Evolutionary conservation across 2,329 filamentous ascomycete genomes (phyloP).

Genomic region (Acephala macrosclerotiorum): DNA sequence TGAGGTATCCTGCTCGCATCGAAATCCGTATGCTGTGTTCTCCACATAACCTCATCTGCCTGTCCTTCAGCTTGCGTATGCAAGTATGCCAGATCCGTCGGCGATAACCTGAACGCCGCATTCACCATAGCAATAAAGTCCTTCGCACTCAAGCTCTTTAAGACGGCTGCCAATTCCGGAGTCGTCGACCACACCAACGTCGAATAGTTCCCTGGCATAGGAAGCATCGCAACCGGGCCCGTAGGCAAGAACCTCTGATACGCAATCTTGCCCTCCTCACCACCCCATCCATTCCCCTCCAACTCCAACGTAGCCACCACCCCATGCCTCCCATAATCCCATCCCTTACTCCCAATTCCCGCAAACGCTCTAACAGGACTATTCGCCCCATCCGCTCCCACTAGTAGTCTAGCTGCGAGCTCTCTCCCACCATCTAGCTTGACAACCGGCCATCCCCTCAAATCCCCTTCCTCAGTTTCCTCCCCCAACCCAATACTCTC

Average conservation of each 20-base stretch:
- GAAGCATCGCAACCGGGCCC: constrained; percentile 90
- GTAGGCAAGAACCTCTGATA: constrained; percentile 96
- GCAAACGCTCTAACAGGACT: constrained; percentile 92
- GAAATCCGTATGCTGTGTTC: constrained; percentile 72
- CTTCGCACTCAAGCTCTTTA: constrained; percentile 75
- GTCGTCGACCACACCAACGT: constrained; percentile 97
- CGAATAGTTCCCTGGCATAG: constrained; percentile 81
- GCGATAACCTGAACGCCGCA: constrained; percentile 84
- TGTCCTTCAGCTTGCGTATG: constrained; percentile 68
- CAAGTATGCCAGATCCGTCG: constrained; percentile 84
- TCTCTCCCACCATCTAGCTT: constrained; percentile 69
- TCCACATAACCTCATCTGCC: constrained; percentile 84
- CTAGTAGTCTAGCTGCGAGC: constrained; percentile 82
- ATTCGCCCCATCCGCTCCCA: constrained; percentile 95
- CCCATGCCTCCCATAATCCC: constrained; percentile 92
- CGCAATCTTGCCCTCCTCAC: constrained; percentile 71
- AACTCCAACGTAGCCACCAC: constrained; percentile 88
- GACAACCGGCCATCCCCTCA: constrained; percentile 88
- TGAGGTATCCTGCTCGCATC: constrained; percentile 67
- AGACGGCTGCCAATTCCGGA: constrained; percentile 75
- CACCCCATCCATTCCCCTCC: constrained; percentile 64
- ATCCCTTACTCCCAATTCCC: constrained; percentile 83
- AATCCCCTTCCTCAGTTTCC: constrained; percentile 72
- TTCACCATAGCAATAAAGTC: constrained; percentile 92
- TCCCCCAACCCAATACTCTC: constrained; percentile 80